Conservation (phyloP, 2,329 filamentous ascomycete genomes). For the Apiospora hydei region DNA sequence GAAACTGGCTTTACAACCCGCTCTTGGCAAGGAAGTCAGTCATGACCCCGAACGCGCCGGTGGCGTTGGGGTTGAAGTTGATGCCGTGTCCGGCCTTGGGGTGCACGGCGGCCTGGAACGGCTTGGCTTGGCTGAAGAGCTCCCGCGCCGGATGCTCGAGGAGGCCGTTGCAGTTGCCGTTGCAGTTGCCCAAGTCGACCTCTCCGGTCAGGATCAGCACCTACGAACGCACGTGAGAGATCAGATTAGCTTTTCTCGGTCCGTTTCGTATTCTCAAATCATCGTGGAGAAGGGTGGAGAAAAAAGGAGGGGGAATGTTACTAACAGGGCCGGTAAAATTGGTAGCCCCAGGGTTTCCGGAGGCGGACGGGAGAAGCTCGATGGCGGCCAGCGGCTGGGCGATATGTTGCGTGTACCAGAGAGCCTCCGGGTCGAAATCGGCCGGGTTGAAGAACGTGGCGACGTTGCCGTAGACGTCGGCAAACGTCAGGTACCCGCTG, state of each 20-base stretch:
- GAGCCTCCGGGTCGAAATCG: slow-evolving; percentile 39
- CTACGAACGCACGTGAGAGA: background rate
- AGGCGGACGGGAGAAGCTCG: background rate
- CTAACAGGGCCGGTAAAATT: background rate
- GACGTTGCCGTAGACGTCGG: slow-evolving; percentile 18
- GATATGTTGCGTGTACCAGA: slow-evolving; percentile 40
- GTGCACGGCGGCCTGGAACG: background rate
- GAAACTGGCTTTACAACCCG: background rate
- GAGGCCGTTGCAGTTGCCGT: slow-evolving; percentile 44
- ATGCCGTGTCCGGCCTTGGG: background rate
- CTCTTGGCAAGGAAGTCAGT: background rate
- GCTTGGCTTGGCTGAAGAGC: background rate
- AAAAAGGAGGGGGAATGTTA: too few species aligned
- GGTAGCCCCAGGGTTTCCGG: background rate
- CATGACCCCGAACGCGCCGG: background rate
- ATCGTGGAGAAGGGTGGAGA: too few species aligned
- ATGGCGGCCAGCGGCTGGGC: slow-evolving; percentile 42
- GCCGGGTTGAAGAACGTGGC: slow-evolving; percentile 38
- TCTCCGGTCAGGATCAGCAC: slow-evolving; percentile 35
- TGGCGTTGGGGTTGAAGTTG: slow-evolving; percentile 9
- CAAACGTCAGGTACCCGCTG: background rate
- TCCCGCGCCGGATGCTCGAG: background rate
- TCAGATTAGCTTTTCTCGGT: too few species aligned
- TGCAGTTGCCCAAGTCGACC: slow-evolving; percentile 44
- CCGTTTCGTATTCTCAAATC: too few species aligned